A percentile compares a stretch with the other conserved stretches of the same genome.
Conservation (phyloP, 2,329 filamentous ascomycete species). For the Fusarium tanahbumbuense region DNA sequence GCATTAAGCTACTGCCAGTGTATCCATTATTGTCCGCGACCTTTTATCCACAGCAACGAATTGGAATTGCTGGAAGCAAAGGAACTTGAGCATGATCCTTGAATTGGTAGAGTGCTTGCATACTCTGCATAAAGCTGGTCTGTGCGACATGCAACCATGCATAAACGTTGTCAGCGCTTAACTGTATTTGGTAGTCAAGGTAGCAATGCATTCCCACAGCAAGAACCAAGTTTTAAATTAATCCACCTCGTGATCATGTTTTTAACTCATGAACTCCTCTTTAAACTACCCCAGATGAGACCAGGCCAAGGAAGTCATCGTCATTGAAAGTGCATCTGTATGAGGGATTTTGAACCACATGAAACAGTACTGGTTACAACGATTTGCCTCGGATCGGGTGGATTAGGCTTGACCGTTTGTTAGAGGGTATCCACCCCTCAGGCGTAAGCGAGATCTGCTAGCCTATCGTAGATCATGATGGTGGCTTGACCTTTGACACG, state of each 20-base stretch:
- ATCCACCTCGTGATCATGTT: not conserved
- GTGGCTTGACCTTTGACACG: slow-evolving; percentile 4
- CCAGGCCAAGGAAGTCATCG: not conserved
- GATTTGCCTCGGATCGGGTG: slow-evolving; percentile 1
- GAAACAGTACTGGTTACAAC: slow-evolving; percentile 1
- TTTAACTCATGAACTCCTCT: not conserved
- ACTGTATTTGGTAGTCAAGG: not conserved
- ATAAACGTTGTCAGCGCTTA: not conserved
- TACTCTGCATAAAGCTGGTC: slow-evolving; percentile 5
- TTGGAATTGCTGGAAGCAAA: not conserved
- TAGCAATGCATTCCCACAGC: not conserved
- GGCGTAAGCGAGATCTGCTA: slow-evolving; percentile 12
- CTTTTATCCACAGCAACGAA: not conserved
- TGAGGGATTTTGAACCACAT: slow-evolving; percentile 2
- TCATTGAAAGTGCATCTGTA: not conserved
- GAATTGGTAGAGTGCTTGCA: slow-evolving; percentile 8
- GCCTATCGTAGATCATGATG: slow-evolving; percentile 24
- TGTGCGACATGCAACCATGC: slow-evolving; percentile 1
- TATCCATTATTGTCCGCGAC: not conserved
- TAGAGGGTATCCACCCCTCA: not conserved
- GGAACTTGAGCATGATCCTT: not conserved
- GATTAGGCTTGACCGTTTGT: slow-evolving; percentile 11
- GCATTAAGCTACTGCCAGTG: not conserved
- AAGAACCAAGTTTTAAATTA: not conserved
- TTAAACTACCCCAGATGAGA: not conserved